Base-by-base conservation (phyloP, 495 filamentous ascomycete genomes). In the Penicillium antarcticum region DNA sequence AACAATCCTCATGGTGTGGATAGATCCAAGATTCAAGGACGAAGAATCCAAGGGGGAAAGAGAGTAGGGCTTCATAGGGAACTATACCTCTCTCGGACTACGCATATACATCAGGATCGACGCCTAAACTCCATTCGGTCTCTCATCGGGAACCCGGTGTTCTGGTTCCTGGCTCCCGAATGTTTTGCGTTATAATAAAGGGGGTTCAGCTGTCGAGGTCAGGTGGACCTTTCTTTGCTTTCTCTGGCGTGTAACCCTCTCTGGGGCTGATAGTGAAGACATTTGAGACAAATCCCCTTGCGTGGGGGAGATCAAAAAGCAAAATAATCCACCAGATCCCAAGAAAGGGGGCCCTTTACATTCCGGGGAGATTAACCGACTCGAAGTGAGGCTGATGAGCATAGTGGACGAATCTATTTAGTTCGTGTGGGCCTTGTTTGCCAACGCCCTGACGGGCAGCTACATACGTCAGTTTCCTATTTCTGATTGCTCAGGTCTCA, bases 91-190 rank as follows among this genome's bases (percentile, higher is more conserved):
- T 29, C 26, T 29, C 26, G 26, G 26, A 29, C 26, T 29, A 29
- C 26, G 26, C 6, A 29, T 29, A 29, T 29, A 29, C 37, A 41
- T 36, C 42, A 38, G 42, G 61, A 65, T 62, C 58, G 54, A 57
- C 61, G 50, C 56, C 51, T 58, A 56, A 56, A 60, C 56, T 60
- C 48, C 41, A 51, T 56, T 53, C 43, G 45, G 51, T 42, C 45
- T 52, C 53, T 56, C 46, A 52, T 59, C 62, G 56, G 62, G 57
- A 58, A 61, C 62, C 62, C 62, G 57, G 50, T n/a, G 52, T 29
- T 31, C 4, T 58, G 62, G 62, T 60, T 58, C 62, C 42, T 60
- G 48, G 48, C 48, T 39, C 12, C 14, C 17, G 17, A 42, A 17
- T 26, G 24, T 19, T 40, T 49, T 26, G 35, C 21, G 26, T 51